Evolutionary conservation across 768 basidiomycete species (phyloP).

Genomic region (Pulveroboletus sp.): DNA sequence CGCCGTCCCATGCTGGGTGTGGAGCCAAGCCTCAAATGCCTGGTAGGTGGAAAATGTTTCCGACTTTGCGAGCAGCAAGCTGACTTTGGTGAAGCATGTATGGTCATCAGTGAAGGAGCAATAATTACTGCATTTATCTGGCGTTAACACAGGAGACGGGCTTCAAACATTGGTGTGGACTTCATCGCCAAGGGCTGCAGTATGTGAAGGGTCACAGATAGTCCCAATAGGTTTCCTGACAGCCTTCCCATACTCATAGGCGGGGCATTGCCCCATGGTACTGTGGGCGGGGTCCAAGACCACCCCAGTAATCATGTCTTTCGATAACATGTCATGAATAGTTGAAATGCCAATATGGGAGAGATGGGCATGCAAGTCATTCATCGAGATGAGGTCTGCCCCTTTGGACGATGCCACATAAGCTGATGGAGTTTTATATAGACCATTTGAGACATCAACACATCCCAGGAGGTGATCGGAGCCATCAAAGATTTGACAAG

Average conservation of each 20-base stretch:
- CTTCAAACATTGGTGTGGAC: constrained; percentile 47
- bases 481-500: too few species aligned
- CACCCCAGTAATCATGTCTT: constrained; percentile 33
- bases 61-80: constrained; percentile 7
- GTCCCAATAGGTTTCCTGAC: constrained; percentile 32
- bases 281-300: constrained; percentile 16
- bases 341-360: constrained; percentile 32
- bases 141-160: constrained; percentile 32
- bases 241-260: constrained; percentile 44
- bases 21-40: background rate
- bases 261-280: constrained; percentile 35
- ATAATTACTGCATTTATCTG: constrained; percentile 19
- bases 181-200: constrained; percentile 30
- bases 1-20: background rate
- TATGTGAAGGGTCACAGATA: constrained; percentile 10
- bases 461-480: too few species aligned
- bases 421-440: background rate
- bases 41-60: background rate
- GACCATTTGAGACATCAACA: too few species aligned
- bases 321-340: constrained; percentile 22
- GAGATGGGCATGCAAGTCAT: constrained; percentile 32
- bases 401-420: too few species aligned
- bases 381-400: constrained; percentile 15
- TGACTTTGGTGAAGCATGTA: constrained; percentile 17
- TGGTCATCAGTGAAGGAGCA: constrained; percentile 30